Percentiles rank a stretch among this genome's conserved stretches.
These are phyloP conservation scores for Artemisia annua DNA, from an alignment of 129 eudicot species.

Conservation along the genomic window DNA sequence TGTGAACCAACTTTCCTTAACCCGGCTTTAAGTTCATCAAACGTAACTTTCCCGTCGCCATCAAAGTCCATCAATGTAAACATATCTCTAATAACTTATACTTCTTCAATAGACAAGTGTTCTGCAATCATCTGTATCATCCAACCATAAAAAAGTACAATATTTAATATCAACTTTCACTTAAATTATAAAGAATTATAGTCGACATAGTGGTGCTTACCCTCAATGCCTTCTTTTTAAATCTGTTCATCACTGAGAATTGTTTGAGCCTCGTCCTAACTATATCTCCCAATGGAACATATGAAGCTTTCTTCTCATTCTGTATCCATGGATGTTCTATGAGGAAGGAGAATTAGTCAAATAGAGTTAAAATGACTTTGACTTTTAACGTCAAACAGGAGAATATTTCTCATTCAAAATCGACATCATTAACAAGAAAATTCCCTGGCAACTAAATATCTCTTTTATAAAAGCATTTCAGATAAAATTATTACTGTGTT, in stretches of 20 bases:
- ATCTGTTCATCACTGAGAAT: conserved; percentile 86
- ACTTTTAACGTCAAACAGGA: conserved; percentile 10
- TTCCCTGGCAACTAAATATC: neutral
- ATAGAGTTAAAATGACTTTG: neutral
- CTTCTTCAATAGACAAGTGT: conserved; percentile 86
- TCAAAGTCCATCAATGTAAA: conserved; percentile 89
- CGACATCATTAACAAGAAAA: neutral
- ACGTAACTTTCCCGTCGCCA: conserved; percentile 83
- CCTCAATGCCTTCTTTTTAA: conserved; percentile 91
- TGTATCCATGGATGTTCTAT: conserved; percentile 96
- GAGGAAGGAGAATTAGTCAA: conserved; percentile 10
- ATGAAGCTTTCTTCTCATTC: conserved; percentile 84
- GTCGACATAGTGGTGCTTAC: conserved; percentile 39
- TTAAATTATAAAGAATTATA: neutral
- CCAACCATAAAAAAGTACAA: conserved; percentile 7
- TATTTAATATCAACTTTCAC: neutral
- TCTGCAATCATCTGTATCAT: conserved; percentile 84
- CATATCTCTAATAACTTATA: conserved; percentile 87
- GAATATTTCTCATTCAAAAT: neutral
- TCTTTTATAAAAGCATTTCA: neutral
- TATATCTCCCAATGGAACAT: conserved; percentile 94
- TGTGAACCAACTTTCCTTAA: conserved; percentile 90
- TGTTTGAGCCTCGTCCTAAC: conserved; percentile 92
- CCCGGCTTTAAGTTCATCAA: conserved; percentile 78
- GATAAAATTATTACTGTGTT: neutral